These are phyloP conservation scores for Arxiozyma telluris DNA, from an alignment of 1,139 yeast genomes.

Conservation along the genomic window DNA sequence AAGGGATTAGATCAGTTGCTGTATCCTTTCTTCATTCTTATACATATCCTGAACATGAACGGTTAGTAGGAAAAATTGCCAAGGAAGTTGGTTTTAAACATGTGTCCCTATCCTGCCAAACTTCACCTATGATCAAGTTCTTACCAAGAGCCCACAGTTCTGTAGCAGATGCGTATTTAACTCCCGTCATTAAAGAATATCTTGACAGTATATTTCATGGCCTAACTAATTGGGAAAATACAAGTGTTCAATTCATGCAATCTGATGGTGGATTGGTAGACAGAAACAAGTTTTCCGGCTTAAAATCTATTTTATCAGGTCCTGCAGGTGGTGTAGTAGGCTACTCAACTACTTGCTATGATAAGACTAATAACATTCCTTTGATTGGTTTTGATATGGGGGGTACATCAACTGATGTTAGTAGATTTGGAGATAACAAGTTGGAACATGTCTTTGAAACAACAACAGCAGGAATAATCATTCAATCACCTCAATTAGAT, in stretches of 20 bases:
- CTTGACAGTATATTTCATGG: conserved; percentile 54
- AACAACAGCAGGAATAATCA: conserved; percentile 47
- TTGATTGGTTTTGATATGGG: conserved; percentile 56
- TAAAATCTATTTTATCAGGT: conserved; percentile 47
- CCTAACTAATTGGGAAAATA: conserved; percentile 39
- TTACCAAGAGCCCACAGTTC: conserved; percentile 66
- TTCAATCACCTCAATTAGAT: conserved; percentile 50
- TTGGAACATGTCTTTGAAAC: conserved; percentile 50
- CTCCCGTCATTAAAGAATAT: conserved; percentile 62
- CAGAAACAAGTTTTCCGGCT: conserved; percentile 41
- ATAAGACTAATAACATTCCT: conserved; percentile 36
- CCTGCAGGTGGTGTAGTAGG: conserved; percentile 63
- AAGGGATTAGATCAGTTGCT: conserved; percentile 59
- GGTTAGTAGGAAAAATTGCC: conserved; percentile 49
- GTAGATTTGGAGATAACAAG: conserved; percentile 38
- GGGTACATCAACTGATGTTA: conserved; percentile 54
- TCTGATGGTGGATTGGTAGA: conserved; percentile 54
- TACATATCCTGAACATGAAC: conserved; percentile 60
- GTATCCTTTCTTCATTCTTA: conserved; percentile 63
- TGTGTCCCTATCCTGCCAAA: conserved; percentile 54
- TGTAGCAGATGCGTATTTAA: conserved; percentile 67
- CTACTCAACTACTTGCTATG: conserved; percentile 43
- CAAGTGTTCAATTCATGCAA: conserved; percentile 46
- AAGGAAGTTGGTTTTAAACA: conserved; percentile 49
- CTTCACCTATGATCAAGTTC: conserved; percentile 67